Evolutionary conservation across 164 flowering plant species (phyloP), one percentile per base, ranked within the genome.

Genomic region (Piper longum): DNA sequence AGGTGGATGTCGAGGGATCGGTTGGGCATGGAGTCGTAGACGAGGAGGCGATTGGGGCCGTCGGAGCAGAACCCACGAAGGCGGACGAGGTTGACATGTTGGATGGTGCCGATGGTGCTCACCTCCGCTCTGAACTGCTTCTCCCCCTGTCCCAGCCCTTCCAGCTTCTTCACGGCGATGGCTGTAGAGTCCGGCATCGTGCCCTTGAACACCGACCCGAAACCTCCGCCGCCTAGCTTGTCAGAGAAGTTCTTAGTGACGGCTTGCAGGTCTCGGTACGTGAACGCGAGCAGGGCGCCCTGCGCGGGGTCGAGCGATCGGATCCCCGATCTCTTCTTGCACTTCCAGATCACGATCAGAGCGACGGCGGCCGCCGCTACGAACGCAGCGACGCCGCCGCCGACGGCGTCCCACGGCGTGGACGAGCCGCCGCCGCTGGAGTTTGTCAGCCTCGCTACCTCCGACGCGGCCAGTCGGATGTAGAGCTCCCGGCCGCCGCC

Each of bases 81-180:
- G 6, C 82, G 76, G 26, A 79, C 77, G 7, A 81, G 78, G 71
- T 83, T 81, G n/a, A 77, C 72, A 61, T 81, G 84, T 48, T 79
- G 89, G 67, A 83, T 75, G 43, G 74, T 79, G 55, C 90, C 90
- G 7, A 85, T 83, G 3, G 87, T 83, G 73, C 78, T 77, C 6
- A 85, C 90, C 62, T 85, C 87, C 1, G 80, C 63, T 56, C 81
- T 63, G 61, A 82, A 82, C 63, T 80, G 83, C 74, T 82, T 82
- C 62, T 80, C 82, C 13, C 78, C 80, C 66, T 82, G 89, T 18
- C 68, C 68, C 26, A 71, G 4, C 61, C 80, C 67, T 63, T 81
- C 79, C 4, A 83, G 82, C 62, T 68, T 71, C 79, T 81, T 80
- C 63, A 77, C 81, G 0, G 84, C 84, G 18, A 81, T 60, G 40